Evolutionary conservation across 2,329 filamentous ascomycete species (phyloP), one percentile per base, ranked within the genome.

Genomic region (Fusarium nelsonii): DNA sequence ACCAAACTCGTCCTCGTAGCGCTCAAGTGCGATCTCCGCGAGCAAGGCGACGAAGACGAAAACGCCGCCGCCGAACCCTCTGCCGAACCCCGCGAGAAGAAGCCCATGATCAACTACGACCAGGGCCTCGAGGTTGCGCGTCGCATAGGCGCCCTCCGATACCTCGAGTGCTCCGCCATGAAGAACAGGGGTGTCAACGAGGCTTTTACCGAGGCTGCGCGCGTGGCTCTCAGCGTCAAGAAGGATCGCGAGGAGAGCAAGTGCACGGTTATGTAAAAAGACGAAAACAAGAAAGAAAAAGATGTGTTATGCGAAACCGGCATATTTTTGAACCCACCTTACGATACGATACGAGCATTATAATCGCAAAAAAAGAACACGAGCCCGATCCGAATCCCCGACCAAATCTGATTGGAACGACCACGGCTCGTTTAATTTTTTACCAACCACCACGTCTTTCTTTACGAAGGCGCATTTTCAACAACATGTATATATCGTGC

Each of bases 161-260:
- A 99, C 79, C 88, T 99, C 58, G 96, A 99, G 85, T 99, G 96
- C 84, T 98, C 96, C 37, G 96, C 96, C 59, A 98, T 98, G 90
- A 91, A 94, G 82, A 99, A 99, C 81, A 89, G 96, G 51, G 96
- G 96, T 65, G 97, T 99, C 77, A 97, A 98, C 81, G 96, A 99
- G 81, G 96, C 96, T 43, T 99, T 99, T 77, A 98, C 96, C 40
- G 96, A 99, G 84, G 96, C 96, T 40, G 95, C 96, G 26, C 91
- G 97, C 75, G 96, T 99, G 36, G 96, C 96, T 15, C 85, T 99
- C 58, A 89, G 88, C 71, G 88, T 91, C 59, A 90, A 87, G 81
- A 87, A 88, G 74, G 88, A 88, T 64, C 85, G 87, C 73, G 88
- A 90, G 65, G 86, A 88, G 61, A 83, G 82, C 67, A 88, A 87